Evolutionary conservation across 2,329 filamentous ascomycete species (phyloP), one percentile per base, ranked within the genome.

Genomic region (Neofusicoccum sp.): DNA sequence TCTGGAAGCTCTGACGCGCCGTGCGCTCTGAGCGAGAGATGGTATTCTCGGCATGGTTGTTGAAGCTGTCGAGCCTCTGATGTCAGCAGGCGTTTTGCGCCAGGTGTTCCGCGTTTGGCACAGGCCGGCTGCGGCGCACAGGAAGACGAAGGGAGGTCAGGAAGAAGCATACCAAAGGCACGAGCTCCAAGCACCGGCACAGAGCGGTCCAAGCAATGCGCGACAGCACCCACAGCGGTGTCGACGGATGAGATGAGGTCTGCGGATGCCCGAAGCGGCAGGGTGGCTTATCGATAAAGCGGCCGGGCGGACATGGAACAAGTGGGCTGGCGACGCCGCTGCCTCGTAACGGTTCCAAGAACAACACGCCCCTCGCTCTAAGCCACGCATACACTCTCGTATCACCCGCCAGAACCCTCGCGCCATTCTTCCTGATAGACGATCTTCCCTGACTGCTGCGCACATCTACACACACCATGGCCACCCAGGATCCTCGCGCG

Each of bases 401-500:
- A 43, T 24, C 45, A 43, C 57, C 30, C 33, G 16, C 47, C 40
- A n/a, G 20, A 36, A 12, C 38, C 38, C 14, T 4, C 3, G 20
- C 26, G 11, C 31, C 16, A 26, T 48, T 30, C 43, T 12, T 12
- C 7, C 26, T 43, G 9, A 56, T 12, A 53, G 7, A 53, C 16
- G 16, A 6, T 5, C 20, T 11, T 20, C 47, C 16, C 20, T 41
- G 24, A 6, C 40, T 40, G 43, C 4, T 14, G n/a, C 14, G 11
- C 24, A 28, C 9, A 12, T 20, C 26, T 12, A 12, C 9, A 38
- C 31, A 45, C 48, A 61, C 24, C 58, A 92, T 92, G 88, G 81
- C 88, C 64, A 86, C 89, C 80, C 45, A 49, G 16, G 90, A 93
- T 75, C 90, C 90, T 64, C 86, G 88, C 73, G 88, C 86, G 65